Conservation (phyloP, 306 rosid species). For the Mucuna pruriens region DNA sequence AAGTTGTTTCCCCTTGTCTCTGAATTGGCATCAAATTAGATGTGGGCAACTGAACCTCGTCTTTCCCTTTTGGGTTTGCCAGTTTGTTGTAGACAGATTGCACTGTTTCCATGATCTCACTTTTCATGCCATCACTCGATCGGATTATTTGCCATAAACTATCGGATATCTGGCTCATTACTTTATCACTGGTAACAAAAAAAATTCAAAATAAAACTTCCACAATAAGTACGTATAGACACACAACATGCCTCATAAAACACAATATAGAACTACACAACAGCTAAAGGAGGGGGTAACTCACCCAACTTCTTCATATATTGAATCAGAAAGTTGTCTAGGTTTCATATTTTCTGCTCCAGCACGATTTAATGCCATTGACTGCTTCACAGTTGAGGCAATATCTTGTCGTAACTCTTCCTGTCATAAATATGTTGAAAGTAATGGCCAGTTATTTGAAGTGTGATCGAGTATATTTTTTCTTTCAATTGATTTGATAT, state of each 20-base stretch:
- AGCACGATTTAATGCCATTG: conserved; percentile 63
- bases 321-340: conserved; percentile 88
- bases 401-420: conserved; percentile 71
- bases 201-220: conserved; percentile 19
- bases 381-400: conserved; percentile 65
- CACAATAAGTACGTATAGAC: not conserved
- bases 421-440: conserved; percentile 43
- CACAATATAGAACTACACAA: not conserved
- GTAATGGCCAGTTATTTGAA: not conserved
- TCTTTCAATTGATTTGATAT: not conserved
- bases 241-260: not conserved
- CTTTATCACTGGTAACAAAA: conserved; percentile 56
- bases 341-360: conserved; percentile 92
- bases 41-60: conserved; percentile 45
- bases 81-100: conserved; percentile 72
- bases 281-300: conserved; percentile 14
- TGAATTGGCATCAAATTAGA: conserved; percentile 36
- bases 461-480: not conserved
- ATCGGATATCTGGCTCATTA: conserved; percentile 77
- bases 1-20: conserved; percentile 49
- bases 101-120: conserved; percentile 82
- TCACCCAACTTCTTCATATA: conserved; percentile 85
- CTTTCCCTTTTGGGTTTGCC: conserved; percentile 57
- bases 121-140: conserved; percentile 75
- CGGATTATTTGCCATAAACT: conserved; percentile 84